Conservation (phyloP, 495 filamentous ascomycete genomes). For the Annulohypoxylon nitens region DNA sequence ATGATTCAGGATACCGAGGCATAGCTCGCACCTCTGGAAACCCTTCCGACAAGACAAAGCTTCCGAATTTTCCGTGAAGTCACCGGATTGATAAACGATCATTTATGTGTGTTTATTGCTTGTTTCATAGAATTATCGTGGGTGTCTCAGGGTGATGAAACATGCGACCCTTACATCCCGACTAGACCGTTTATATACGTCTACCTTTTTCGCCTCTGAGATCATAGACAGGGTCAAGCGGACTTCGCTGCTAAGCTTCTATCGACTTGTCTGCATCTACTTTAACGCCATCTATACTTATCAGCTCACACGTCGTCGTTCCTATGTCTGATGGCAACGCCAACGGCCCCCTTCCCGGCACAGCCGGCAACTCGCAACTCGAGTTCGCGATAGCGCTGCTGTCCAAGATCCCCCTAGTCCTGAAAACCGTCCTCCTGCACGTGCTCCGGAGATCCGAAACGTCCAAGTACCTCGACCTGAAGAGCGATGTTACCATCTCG, state of each 20-base stretch:
- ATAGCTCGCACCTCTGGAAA: neutral
- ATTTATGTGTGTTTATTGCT: neutral
- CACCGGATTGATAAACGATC: neutral
- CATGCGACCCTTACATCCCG: neutral
- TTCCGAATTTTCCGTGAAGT: neutral
- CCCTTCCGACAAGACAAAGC: neutral
- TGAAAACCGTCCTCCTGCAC: constrained; percentile 76
- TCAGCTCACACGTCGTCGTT: neutral
- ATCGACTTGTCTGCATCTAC: neutral
- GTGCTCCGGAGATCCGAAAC: constrained; percentile 73
- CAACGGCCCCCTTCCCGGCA: neutral
- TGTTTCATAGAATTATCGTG: neutral
- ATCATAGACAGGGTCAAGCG: neutral
- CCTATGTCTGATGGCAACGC: constrained; percentile 21
- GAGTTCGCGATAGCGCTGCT: constrained; percentile 63
- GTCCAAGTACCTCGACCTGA: constrained; percentile 81
- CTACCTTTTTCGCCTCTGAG: neutral
- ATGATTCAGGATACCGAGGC: constrained; percentile 5
- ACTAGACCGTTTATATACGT: neutral
- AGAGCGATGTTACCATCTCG: constrained; percentile 78
- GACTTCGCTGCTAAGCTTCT: neutral
- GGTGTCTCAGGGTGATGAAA: neutral
- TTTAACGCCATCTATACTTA: neutral
- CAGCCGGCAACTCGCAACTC: constrained; percentile 33
- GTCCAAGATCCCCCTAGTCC: constrained; percentile 73